Conservation (phyloP, 2,329 filamentous ascomycete species). For the Aspergillus brasiliensis region DNA sequence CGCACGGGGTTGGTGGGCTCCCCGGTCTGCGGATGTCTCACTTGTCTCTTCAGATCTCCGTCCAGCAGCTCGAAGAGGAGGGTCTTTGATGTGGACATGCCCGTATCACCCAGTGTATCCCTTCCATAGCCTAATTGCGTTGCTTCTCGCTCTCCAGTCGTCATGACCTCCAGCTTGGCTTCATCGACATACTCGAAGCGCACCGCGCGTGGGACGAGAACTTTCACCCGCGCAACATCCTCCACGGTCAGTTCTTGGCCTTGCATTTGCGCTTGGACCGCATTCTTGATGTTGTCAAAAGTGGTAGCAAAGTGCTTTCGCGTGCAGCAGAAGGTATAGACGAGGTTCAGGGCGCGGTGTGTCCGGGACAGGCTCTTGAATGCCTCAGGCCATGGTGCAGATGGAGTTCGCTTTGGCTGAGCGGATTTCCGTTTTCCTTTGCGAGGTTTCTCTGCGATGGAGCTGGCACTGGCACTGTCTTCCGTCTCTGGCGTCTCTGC, state of each 20-base stretch:
- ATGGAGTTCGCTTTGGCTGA: constrained; percentile 26
- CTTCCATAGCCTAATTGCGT: constrained; percentile 60
- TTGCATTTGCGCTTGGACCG: constrained; percentile 82
- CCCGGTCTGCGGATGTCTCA: constrained; percentile 70
- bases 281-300: constrained; percentile 80
- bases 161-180: constrained; percentile 75
- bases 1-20: constrained; percentile 68
- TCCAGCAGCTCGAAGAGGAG: constrained; percentile 92
- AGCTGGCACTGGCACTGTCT: not conserved
- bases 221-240: constrained; percentile 81
- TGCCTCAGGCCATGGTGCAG: constrained; percentile 70
- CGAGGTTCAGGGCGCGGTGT: constrained; percentile 83
- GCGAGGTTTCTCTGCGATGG: not conserved
- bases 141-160: constrained; percentile 58
- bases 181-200: constrained; percentile 87
- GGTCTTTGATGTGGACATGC: constrained; percentile 55
- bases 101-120: constrained; percentile 52
- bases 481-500: not conserved
- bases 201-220: constrained; percentile 74
- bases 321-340: constrained; percentile 93
- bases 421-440: constrained; percentile 5
- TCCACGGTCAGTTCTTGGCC: constrained; percentile 65
- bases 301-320: constrained; percentile 91
- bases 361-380: constrained; percentile 74
- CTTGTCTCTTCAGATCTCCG: constrained; percentile 82